Evolutionary conservation across 2,329 filamentous ascomycete genomes (phyloP).

Genomic region (Shiraia sp.): DNA sequence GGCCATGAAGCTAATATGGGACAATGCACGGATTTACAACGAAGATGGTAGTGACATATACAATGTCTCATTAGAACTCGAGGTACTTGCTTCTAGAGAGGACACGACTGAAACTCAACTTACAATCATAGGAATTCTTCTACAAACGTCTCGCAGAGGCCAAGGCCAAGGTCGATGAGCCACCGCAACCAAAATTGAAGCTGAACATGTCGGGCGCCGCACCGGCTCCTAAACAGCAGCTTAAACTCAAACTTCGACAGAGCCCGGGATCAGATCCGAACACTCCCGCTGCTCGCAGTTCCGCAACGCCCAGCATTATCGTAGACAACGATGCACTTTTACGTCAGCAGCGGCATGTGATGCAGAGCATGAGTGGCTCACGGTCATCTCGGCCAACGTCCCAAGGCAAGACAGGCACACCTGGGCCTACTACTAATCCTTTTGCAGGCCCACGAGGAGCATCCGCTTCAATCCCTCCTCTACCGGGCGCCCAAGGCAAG

Average conservation of each 20-base stretch:
- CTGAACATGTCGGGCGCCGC: constrained; percentile 64
- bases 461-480: constrained; percentile 22
- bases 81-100: constrained; percentile 58
- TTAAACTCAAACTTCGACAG: constrained; percentile 65
- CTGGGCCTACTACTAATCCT: constrained; percentile 29
- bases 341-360: constrained; percentile 57
- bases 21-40: constrained; percentile 86
- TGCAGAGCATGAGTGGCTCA: constrained; percentile 53
- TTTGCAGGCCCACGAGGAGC: constrained; percentile 31
- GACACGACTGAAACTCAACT: no score
- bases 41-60: constrained; percentile 89
- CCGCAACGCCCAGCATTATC: constrained; percentile 53
- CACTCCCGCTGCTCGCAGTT: constrained; percentile 45
- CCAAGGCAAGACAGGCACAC: constrained; percentile 31
- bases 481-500: constrained; percentile 20
- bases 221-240: constrained; percentile 46
- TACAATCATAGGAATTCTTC: constrained; percentile 65
- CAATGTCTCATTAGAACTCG: constrained; percentile 73
- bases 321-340: constrained; percentile 59
- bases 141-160: constrained; percentile 70
- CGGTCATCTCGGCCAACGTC: constrained; percentile 32
- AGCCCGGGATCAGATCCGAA: constrained; percentile 45
- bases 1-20: constrained; percentile 80
- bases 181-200: constrained; percentile 76
- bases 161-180: constrained; percentile 72